Evolutionary conservation across 2,329 filamentous ascomycete species (phyloP).

Genomic region (Exophiala lecanii-corni): DNA sequence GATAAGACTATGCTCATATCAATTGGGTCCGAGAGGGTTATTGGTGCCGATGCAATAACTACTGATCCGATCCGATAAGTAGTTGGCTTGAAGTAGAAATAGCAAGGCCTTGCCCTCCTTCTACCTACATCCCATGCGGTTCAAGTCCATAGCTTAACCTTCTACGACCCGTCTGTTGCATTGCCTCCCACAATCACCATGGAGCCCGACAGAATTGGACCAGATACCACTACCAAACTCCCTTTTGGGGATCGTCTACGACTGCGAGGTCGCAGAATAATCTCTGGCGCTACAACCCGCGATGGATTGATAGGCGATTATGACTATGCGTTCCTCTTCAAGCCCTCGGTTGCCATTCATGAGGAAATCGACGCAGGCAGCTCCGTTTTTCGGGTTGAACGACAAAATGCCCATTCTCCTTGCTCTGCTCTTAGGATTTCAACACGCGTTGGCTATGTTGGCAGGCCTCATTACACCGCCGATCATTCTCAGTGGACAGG

Average conservation of each 20-base stretch:
- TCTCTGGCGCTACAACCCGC: conserved; percentile 39
- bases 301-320: conserved; percentile 79
- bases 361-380: conserved; percentile 52
- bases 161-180: no score
- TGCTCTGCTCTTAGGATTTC: conserved; percentile 62
- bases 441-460: conserved; percentile 65
- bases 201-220: conserved; percentile 40
- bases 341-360: conserved; percentile 78
- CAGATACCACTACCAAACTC: conserved; percentile 33
- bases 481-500: conserved; percentile 54
- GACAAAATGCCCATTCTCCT: conserved; percentile 63
- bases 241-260: conserved; percentile 33
- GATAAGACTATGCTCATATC: no score
- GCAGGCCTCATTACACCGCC: conserved; percentile 59
- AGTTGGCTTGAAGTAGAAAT: no score
- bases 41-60: no score
- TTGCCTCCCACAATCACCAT: no score
- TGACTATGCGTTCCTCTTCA: conserved; percentile 86
- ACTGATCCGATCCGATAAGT: no score
- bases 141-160: no score
- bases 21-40: no score
- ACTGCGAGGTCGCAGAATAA: conserved; percentile 27
- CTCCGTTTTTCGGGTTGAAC: conserved; percentile 65
- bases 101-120: no score
- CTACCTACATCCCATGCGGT: no score